Base-by-base conservation (phyloP, 305 asterid genomes). In the Salvia sclarea region DNA sequence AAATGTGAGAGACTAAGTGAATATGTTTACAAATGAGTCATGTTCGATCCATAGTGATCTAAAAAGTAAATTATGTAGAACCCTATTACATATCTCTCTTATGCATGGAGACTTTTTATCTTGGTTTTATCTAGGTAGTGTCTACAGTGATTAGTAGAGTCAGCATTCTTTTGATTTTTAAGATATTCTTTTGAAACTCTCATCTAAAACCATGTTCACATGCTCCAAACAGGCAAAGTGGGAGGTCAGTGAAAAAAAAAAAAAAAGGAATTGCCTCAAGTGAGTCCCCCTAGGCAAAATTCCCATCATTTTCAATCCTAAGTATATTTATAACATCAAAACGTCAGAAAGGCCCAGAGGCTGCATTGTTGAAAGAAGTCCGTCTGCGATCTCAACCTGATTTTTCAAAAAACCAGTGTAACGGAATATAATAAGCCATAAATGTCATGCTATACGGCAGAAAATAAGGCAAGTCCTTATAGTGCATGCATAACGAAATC, bases 401-500 rank as follows among this genome's bases (percentile, higher is more conserved):
- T 28, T 18, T 13, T 28, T 20, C n/a, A 14, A 52, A 70, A 17
- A 25, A 17, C 18, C 28, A 5, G 7, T 10, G 24, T 14, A 38
- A 30, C 43, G 54, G 52, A 13, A 53, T 4, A 41, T 64, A 48
- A 49, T 64, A 50, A 49, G 25, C 56, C 50, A 72, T 37, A 35
- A 57, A 8, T 37, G 56, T 25, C 56, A 57, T 64, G 37, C 40
- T 66, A 48, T 40, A 41, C 14, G 10, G 57, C 16, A 31, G 40
- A 16, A 47, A 18, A 65, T 68, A 66, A 31, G 66, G 60, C 28
- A 61, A 61, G 53, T 58, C 24, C 18, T 48, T n/a, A 21, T 3
- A 31, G 1, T 64, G 68, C 3, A 45, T 45, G 49, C 71, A 64
- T 61, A 49, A 38, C 68, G 47, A 60, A 50, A 44, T 38, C 41